These are phyloP conservation scores for Asterella californica DNA, from an alignment of 225 moss, liverwort and hornwort species.

Conservation along the genomic window DNA sequence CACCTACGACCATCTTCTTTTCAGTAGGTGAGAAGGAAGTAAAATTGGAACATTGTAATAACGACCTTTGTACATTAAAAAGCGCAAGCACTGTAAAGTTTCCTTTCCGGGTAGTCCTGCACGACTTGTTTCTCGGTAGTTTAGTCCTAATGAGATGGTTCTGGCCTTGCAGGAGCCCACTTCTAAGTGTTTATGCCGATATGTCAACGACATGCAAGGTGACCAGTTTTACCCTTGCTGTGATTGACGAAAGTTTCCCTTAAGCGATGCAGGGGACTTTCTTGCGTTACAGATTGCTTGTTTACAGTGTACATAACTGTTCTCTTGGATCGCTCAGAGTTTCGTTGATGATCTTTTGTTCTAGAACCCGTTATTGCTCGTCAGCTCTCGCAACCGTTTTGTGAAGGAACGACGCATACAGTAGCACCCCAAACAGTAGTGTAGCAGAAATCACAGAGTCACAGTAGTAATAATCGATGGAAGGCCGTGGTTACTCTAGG, in stretches of 20 bases:
- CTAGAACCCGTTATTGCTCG: too few relatives aligned
- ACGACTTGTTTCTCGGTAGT: neutral
- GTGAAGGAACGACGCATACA: too few relatives aligned
- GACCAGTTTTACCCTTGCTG: neutral
- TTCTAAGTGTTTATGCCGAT: conserved; percentile 92
- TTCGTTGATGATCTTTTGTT: neutral
- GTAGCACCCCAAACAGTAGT: too few relatives aligned
- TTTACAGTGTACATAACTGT: neutral
- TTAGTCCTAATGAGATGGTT: neutral
- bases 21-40: conserved; percentile 56
- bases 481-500: too few relatives aligned
- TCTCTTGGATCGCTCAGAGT: neutral
- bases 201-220: conserved; percentile 99
- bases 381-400: too few relatives aligned
- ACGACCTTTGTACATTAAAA: neutral
- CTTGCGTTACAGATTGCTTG: neutral
- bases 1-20: conserved; percentile 85
- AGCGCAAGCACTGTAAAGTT: neutral
- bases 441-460: too few relatives aligned
- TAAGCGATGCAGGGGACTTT: neutral
- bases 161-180: conserved; percentile 60
- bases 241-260: neutral
- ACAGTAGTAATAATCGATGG: too few relatives aligned
- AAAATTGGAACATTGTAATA: neutral
- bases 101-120: neutral